These are phyloP conservation scores for Pleurotus eryngii DNA, from an alignment of 768 basidiomycete genomes.

Conservation along the genomic window DNA sequence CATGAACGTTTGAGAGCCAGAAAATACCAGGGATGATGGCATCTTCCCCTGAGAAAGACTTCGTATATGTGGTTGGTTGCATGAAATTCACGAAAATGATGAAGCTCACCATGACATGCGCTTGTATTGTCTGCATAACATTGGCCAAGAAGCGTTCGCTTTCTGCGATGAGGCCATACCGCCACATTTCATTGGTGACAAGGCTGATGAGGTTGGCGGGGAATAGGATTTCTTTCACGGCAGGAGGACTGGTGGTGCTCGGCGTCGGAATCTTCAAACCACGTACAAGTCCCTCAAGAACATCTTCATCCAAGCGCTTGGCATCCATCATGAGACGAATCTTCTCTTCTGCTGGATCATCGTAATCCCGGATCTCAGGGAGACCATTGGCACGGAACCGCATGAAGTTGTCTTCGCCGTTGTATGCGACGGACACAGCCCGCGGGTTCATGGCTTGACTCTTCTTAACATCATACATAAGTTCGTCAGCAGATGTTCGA, in stretches of 20 bases:
- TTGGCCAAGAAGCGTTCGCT: constrained; percentile 98
- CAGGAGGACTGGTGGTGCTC: constrained; percentile 86
- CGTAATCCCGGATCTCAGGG: constrained; percentile 69
- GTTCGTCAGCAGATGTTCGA: constrained; percentile 75
- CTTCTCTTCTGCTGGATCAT: constrained; percentile 94
- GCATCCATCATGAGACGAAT: constrained; percentile 89
- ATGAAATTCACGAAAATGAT: neutral
- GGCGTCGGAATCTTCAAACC: constrained; percentile 92
- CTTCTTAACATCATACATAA: constrained; percentile 71
- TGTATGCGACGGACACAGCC: constrained; percentile 85
- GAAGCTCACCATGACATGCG: constrained; percentile 89
- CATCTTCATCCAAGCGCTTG: constrained; percentile 89
- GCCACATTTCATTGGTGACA: constrained; percentile 99
- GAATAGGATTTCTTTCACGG: constrained; percentile 96
- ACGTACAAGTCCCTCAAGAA: constrained; percentile 84
- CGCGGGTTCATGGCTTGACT: constrained; percentile 72
- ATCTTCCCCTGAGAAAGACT: constrained; percentile 93
- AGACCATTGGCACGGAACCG: constrained; percentile 63
- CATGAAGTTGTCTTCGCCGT: constrained; percentile 73
- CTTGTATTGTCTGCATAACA: constrained; percentile 97
- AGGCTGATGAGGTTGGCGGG: constrained; percentile 97
- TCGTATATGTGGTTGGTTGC: constrained; percentile 13
- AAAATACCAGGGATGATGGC: constrained; percentile 95
- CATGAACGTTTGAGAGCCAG: constrained; percentile 99
- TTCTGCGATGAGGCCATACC: constrained; percentile 93